Evolutionary conservation across 2,329 filamentous ascomycete genomes (phyloP), one percentile per base, ranked within the genome.

Genomic region (Ustilaginoidea virens): DNA sequence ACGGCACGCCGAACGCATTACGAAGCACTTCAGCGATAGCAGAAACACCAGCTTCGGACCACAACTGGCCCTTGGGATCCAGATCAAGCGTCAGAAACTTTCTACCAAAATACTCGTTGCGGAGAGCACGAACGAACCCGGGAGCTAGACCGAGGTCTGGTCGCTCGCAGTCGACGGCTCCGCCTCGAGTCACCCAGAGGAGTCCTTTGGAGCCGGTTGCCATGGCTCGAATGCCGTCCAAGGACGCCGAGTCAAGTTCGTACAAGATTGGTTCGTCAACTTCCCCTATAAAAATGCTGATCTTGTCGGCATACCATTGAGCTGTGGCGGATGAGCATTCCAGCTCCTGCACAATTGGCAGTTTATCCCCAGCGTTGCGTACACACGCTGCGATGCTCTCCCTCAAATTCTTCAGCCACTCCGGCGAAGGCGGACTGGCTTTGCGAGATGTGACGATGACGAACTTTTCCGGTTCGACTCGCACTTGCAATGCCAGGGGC

Each of bases 271-370:
- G 27, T 1, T 31, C 23, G 2, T 32, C 31, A 5, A 39, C 27
- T 27, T 39, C 37, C 11, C 33, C 33, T 4, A 34, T 11, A 12
- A 34, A 34, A 5, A 34, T 12, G 20, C 29, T 32, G 7, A 30
- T 11, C 23, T 32, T 32, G 2, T 14, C 25, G 7, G 11, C 5
- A 11, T 15, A 25, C 14, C 23, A 16, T 13, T 13, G 12, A 15
- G 23, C 11, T 12, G 23, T 7, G 10, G 13, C 14, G n/a, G 14
- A 8, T 12, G 11, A 11, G 10, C 12, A 25, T 11, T 25, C 23
- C 5, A 17, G 25, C 15, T 26, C 25, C 18, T 26, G 16, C 5
- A 17, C 25, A 5, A 12, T 17, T 7, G 25, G 16, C 15, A 18
- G 15, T 10, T n/a, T 14, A 7, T 9, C 12, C 18, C 15, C 15